Conservation (phyloP, 495 filamentous ascomycete species). For the Xylaria palmicola region DNA sequence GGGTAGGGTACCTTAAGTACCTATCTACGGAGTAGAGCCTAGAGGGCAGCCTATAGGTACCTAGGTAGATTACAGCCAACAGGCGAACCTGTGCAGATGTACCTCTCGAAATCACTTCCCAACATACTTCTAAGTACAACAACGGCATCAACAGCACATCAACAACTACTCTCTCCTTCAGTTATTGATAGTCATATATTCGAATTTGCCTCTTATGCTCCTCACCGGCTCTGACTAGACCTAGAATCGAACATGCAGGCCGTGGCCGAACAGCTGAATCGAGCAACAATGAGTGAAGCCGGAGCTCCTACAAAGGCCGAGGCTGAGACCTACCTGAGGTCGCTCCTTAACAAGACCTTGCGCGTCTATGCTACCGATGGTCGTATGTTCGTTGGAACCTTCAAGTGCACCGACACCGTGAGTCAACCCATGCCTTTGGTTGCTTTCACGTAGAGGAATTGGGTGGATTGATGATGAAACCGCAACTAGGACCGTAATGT, state of each 20-base stretch:
- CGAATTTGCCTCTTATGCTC: no score
- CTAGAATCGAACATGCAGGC: constrained; percentile 3
- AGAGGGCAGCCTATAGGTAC: no score
- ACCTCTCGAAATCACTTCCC: no score
- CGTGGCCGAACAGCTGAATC: constrained; percentile 1
- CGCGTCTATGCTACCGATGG: constrained; percentile 79
- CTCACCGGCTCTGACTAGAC: neutral
- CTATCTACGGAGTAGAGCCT: neutral
- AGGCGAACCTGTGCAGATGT: no score
- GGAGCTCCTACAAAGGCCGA: constrained; percentile 30
- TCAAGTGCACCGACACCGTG: constrained; percentile 95
- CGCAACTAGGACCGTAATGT: constrained; percentile 61
- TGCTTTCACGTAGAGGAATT: neutral
- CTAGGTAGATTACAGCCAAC: no score
- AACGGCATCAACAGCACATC: no score
- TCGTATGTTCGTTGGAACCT: constrained; percentile 83
- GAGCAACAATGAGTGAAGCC: constrained; percentile 16
- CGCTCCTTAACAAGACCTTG: constrained; percentile 65
- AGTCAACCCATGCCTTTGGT: constrained; percentile 19
- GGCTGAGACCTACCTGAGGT: constrained; percentile 42
- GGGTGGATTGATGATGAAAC: neutral
- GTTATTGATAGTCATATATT: no score
- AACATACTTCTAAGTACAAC: no score
- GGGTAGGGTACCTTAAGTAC: no score
- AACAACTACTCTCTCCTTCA: no score